A percentile compares a stretch with the other conserved stretches of the same genome.
Conservation (phyloP, 805 yeast species). For the Wickerhamomyces queroliae region DNA sequence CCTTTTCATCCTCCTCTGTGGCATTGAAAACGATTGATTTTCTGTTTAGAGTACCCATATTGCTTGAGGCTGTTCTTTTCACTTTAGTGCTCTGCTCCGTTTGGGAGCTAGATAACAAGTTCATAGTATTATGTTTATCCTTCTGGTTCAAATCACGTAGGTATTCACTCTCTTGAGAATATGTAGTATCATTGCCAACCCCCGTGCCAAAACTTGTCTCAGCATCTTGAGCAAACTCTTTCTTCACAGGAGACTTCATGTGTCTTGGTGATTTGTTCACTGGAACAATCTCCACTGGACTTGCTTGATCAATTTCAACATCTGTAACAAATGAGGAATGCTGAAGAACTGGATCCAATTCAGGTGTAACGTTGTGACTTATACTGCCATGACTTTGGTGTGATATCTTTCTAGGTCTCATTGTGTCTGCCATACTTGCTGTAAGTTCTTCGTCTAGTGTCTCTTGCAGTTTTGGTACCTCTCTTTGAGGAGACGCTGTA, state of each 20-base stretch:
- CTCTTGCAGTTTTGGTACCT: no score
- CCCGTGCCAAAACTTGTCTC: neutral
- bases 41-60: no score
- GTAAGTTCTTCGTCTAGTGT: no score
- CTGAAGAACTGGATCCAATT: conserved; percentile 1
- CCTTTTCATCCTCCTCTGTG: conserved; percentile 32
- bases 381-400: neutral
- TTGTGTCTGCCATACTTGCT: conserved; percentile 6
- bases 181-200: conserved; percentile 12
- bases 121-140: conserved; percentile 56
- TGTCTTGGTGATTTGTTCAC: neutral
- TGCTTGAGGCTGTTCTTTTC: no score
- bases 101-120: conserved; percentile 22
- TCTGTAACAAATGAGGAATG: no score
- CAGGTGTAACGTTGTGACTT: conserved; percentile 15
- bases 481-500: no score
- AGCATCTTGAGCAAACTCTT: neutral
- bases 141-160: conserved; percentile 58
- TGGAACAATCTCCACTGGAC: neutral
- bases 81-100: neutral
- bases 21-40: neutral
- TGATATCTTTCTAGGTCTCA: conserved; percentile 1
- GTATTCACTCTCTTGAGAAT: conserved; percentile 14
- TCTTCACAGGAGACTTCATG: neutral
- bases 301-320: neutral